Evolutionary conservation across 2,329 filamentous ascomycete genomes (phyloP), one percentile per base, ranked within the genome.

Genomic region (Diaporthe ampelina): DNA sequence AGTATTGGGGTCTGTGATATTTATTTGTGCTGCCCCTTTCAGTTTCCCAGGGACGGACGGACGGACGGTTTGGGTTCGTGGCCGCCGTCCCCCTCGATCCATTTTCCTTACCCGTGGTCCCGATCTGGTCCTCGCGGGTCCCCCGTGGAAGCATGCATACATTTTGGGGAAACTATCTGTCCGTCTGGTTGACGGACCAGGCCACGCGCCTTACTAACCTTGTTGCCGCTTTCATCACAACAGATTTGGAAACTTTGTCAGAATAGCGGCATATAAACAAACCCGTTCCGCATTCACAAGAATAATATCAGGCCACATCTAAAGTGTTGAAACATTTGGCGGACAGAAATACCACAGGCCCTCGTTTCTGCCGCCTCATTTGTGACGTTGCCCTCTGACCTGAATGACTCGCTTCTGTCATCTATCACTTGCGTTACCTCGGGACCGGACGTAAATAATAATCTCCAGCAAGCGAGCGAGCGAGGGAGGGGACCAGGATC

Each of bases 341-440:
- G 63, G 26, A 68, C 63, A n/a, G 48, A 68, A 68, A 68, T 68
- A 54, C 15, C 63, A 54, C 19, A 37, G 63, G 32, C n/a, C 32
- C 13, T n/a, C 17, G 7, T 24, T 8, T 21, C 24, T 19, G 13
- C 15, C 59, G 13, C 17, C 40, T 10, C 17, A 13, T 19, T 40
- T 21, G 24, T 59, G 15, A 40, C 32, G 59, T 40, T 13, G 40
- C 32, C 45, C 11, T 24, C 15, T 63, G 24, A 35, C n/a, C 6
- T n/a, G 63, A 26, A 54, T 68, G 63, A 68, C 63, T 68, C 63
- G 48, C 13, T 40, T 17, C 37, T 54, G 63, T 54, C 48, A 68
- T 54, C 8, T 37, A 24, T 68, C 9, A 48, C 40, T 43, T 19
- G 8, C 29, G 29, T 32, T 32, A 3, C 48, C 8, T 9, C 6